A percentile compares a stretch with the other conserved stretches of the same genome.
Evolutionary conservation across 2,329 filamentous ascomycete species (phyloP).

Genomic region (Trichoderma hamatum): DNA sequence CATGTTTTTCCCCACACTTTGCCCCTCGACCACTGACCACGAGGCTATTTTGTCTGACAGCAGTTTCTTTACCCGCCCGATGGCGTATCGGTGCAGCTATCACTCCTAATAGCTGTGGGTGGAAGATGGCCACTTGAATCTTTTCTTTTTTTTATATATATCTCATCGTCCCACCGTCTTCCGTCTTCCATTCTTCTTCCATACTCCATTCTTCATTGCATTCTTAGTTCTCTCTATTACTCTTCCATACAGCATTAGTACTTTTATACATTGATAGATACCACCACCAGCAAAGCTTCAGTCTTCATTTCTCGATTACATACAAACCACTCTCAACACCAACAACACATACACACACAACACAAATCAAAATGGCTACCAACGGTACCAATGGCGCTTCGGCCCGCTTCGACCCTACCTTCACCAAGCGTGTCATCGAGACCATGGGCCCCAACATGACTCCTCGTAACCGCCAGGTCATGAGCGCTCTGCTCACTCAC

Average conservation of each 20-base stretch:
- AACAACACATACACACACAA: not conserved
- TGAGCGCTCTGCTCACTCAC: conserved; percentile 67
- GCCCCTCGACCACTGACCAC: not conserved
- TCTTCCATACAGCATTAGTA: not conserved
- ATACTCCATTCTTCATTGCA: not conserved
- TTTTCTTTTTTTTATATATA: not conserved
- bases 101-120: not conserved
- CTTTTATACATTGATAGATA: not conserved
- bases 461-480: conserved; percentile 65
- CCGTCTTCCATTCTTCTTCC: not conserved
- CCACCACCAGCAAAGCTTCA: not conserved
- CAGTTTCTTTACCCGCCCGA: not conserved
- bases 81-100: not conserved
- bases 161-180: not conserved
- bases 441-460: conserved; percentile 71
- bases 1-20: not conserved
- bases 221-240: not conserved
- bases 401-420: conserved; percentile 70
- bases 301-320: not conserved
- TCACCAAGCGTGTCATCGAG: conserved; percentile 74
- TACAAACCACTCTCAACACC: not conserved
- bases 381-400: conserved; percentile 12
- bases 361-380: not conserved
- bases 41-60: not conserved
- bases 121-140: not conserved